A percentile compares a stretch with the other conserved stretches of the same genome.
Evolutionary conservation across 2,329 filamentous ascomycete species (phyloP).

Genomic region (Lojkania enalia): DNA sequence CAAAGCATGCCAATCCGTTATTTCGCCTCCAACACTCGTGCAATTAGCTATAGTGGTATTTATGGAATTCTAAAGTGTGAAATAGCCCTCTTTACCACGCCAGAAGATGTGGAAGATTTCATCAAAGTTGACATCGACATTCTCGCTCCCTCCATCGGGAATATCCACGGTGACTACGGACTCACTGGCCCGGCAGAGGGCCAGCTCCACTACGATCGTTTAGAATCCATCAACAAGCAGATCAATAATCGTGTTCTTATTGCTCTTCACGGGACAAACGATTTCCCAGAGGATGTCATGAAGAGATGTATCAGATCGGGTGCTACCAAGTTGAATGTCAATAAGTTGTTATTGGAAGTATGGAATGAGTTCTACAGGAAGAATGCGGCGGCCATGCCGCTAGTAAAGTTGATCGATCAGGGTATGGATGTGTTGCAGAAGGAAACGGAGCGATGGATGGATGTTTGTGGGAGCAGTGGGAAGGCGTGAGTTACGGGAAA

Average conservation of each 20-base stretch:
- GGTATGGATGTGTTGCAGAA: conserved; percentile 50
- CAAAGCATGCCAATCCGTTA: no score
- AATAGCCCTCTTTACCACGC: conserved; percentile 61
- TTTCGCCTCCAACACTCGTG: not conserved
- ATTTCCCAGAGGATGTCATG: conserved; percentile 57
- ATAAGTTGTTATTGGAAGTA: conserved; percentile 55
- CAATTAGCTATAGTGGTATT: no score
- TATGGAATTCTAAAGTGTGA: no score
- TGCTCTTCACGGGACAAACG: conserved; percentile 62
- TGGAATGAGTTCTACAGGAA: conserved; percentile 49
- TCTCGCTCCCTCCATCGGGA: conserved; percentile 73
- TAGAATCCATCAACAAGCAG: conserved; percentile 35
- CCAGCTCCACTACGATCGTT: conserved; percentile 37
- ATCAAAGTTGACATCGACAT: conserved; percentile 71
- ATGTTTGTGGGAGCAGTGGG: conserved; percentile 52
- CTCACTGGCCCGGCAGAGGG: conserved; percentile 53
- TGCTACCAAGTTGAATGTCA: conserved; percentile 62
- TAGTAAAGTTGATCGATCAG: conserved; percentile 49
- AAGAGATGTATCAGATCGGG: conserved; percentile 56
- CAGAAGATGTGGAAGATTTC: conserved; percentile 70
- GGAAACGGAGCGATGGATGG: conserved; percentile 54
- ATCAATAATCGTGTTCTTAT: conserved; percentile 49
- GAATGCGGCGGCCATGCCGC: conserved; percentile 39
- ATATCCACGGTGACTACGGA: conserved; percentile 74
- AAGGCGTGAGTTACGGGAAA: conserved; percentile 40